phyloP scores from a whole-genome alignment of 768 basidiomycete species.

The Suillus cothurnatus region DNA sequence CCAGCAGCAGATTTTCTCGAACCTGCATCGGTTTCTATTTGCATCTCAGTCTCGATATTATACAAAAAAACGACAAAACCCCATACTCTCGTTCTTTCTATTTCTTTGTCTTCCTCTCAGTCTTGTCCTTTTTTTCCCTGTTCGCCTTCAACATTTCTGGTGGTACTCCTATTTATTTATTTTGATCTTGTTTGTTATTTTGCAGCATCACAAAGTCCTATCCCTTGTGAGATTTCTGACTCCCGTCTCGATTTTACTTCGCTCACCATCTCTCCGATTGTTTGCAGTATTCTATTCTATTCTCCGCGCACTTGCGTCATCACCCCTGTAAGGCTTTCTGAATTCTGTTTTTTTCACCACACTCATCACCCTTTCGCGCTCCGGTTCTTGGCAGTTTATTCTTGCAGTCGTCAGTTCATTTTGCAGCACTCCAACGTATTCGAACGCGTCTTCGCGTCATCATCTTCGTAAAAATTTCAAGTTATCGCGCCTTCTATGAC shows the following conservation, averaged over 20 bases:
- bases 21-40: background rate
- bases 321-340: background rate
- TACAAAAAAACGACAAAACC: slow-evolving; percentile 3
- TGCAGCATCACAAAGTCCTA: background rate
- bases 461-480: background rate
- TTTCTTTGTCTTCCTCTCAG: background rate
- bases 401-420: slow-evolving; percentile 2
- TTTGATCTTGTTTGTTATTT: background rate
- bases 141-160: background rate
- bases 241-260: background rate
- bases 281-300: background rate
- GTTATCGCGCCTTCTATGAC: background rate
- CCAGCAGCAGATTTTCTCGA: background rate
- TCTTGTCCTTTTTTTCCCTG: background rate
- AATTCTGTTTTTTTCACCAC: background rate
- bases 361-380: slow-evolving; percentile 18
- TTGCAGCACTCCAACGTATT: background rate
- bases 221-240: background rate
- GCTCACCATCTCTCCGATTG: background rate
- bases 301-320: background rate
- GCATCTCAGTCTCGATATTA: background rate
- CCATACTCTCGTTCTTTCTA: background rate
- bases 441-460: background rate
- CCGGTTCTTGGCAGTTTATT: slow-evolving; percentile 2
- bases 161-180: background rate